phyloP scores from a whole-genome alignment of 2,329 filamentous ascomycete species.

The Paraphoma sp. region DNA sequence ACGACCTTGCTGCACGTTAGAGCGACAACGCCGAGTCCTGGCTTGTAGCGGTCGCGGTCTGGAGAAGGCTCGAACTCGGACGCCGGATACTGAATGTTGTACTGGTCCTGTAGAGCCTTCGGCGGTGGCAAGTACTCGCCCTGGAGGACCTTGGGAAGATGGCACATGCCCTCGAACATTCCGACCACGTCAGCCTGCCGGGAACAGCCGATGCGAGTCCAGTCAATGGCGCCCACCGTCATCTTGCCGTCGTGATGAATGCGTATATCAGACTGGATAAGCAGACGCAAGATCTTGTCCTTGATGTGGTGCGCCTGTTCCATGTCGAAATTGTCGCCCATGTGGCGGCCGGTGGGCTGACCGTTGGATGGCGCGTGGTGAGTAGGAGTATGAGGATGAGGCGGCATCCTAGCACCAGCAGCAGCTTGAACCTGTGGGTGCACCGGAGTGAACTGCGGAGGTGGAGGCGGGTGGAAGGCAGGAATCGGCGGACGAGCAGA shows the following conservation, averaged over 20 bases:
- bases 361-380: background rate
- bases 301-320: conserved; percentile 33
- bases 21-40: conserved; percentile 27
- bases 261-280: conserved; percentile 36
- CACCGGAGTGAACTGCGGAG: background rate
- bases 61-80: conserved; percentile 32
- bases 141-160: conserved; percentile 35
- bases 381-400: background rate
- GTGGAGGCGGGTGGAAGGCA: background rate
- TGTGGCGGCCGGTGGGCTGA: conserved; percentile 1
- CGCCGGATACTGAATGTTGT: conserved; percentile 19
- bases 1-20: conserved; percentile 39
- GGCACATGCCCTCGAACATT: conserved; percentile 34
- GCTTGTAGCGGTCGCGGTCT: conserved; percentile 7
- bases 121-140: conserved; percentile 34
- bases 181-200: conserved; percentile 25
- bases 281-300: conserved; percentile 32
- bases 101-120: conserved; percentile 31
- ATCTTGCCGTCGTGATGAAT: conserved; percentile 36
- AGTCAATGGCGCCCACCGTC: conserved; percentile 27
- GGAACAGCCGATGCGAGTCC: conserved; percentile 30
- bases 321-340: conserved; percentile 27
- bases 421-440: background rate
- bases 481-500: background rate
- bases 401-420: no score